A percentile compares a stretch with the other conserved stretches of the same genome.
phyloP scores from a whole-genome alignment of 345 rosid species.

The Triadica sebifera region DNA sequence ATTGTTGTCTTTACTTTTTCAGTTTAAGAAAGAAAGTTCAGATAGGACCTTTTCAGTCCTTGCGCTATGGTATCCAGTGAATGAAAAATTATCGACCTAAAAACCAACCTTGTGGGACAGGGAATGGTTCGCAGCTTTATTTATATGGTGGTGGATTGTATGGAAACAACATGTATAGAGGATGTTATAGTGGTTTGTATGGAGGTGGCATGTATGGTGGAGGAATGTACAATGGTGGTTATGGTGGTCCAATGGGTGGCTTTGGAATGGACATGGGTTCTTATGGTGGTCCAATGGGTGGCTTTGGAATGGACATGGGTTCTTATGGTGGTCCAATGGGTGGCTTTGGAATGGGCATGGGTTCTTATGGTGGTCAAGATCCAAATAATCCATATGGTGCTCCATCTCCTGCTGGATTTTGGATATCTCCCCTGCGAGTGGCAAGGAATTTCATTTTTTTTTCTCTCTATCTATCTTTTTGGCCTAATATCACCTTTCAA shows the following conservation, averaged over 20 bases:
- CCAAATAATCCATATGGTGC: constrained; percentile 79
- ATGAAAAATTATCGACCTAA: background rate
- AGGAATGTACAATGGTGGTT: constrained; percentile 46
- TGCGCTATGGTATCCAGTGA: background rate
- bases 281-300: no score
- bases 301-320: no score
- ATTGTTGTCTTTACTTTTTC: background rate
- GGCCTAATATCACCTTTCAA: background rate
- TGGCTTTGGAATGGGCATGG: constrained; percentile 86
- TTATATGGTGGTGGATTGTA: constrained; percentile 62
- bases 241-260: no score
- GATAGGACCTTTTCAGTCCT: background rate
- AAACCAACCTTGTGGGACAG: background rate
- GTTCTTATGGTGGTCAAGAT: constrained; percentile 86
- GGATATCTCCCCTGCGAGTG: constrained; percentile 93
- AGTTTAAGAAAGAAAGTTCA: background rate
- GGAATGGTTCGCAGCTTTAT: background rate
- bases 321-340: constrained; percentile 91
- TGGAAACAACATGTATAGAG: constrained; percentile 70
- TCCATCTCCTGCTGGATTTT: constrained; percentile 97
- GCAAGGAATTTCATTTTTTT: constrained; percentile 33
- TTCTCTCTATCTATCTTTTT: background rate
- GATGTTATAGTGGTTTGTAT: constrained; percentile 80
- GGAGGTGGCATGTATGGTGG: constrained; percentile 64
- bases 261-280: no score